Evolutionary conservation across 805 yeast genomes (phyloP), one percentile per base, ranked within the genome.

Genomic region (Teunomyces pallodes): DNA sequence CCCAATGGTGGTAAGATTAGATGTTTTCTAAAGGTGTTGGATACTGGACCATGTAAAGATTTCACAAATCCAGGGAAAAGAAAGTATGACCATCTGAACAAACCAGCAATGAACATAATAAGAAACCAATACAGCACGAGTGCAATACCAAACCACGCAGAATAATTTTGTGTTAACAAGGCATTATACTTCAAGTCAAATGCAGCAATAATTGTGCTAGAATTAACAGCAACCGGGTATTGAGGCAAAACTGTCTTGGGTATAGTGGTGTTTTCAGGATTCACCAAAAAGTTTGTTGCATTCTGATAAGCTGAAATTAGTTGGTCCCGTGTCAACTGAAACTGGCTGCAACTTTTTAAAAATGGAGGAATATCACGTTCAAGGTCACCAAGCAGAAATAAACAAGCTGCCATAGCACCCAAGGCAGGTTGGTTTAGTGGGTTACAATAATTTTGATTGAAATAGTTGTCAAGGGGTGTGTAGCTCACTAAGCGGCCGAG

Each of bases 121-220:
- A 67, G 13, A n/a, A 64, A 62, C 68, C 77, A 77, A 54, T 65
- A 77, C 7, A 62, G 58, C 45, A 68, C 51, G 29, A 76, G 54
- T 4, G 64, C 66, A 41, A 62, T 67, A 4, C 75, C 71, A 57
- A 64, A 65, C 55, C 54, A 59, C 0, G 62, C 56, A 31, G 64
- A 54, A 35, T 50, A 61, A 45, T 67, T 72, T 12, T 52, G 36
- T 32, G 64, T 61, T 3, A 42, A 36, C 36, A 59, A 59, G 30
- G 49, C 55, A 5, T 52, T 46, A 5, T 38, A 51, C 33, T 36
- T 56, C 51, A n/a, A 5, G 12, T 28, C 31, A 16, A 31, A 26
- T 5, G 12, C n/a, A 12, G 39, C 31, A 24, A 16, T 31, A n/a
- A 13, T 24, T 2, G 41, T 24, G 8, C 14, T n/a, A 9, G 30